phyloP scores from a whole-genome alignment of 2,329 filamentous ascomycete genomes.

The Ascochyta clinopodiicola region DNA sequence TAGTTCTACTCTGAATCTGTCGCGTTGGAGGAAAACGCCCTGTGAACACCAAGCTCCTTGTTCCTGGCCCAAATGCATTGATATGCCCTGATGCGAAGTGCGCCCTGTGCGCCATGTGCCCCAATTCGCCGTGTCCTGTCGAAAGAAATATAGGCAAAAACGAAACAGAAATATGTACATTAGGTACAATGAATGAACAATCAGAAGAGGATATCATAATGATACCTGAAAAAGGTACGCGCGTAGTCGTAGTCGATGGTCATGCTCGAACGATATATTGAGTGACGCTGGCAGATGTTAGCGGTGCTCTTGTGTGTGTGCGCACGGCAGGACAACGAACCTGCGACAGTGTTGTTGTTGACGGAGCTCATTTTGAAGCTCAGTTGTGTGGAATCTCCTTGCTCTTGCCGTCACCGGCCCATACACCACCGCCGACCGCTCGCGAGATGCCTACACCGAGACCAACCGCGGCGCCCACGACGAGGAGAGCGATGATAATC shows the following conservation, averaged over 20 bases:
- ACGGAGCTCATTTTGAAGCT: constrained; percentile 8
- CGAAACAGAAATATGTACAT: constrained; percentile 26
- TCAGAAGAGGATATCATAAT: constrained; percentile 24
- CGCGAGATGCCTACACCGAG: constrained; percentile 57
- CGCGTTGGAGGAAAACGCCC: constrained; percentile 4
- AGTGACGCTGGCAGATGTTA: constrained; percentile 12
- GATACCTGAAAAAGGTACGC: constrained; percentile 10
- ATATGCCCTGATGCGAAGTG: constrained; percentile 13
- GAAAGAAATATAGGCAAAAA: constrained; percentile 9
- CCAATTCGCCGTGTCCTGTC: constrained; percentile 4
- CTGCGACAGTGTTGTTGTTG: constrained; percentile 14
- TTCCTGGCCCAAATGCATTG: constrained; percentile 16
- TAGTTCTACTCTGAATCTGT: constrained; percentile 5
- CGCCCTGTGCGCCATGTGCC: constrained; percentile 14
- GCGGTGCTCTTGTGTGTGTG: neutral
- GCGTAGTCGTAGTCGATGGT: constrained; percentile 1
- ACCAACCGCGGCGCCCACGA: constrained; percentile 56
- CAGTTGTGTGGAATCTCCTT: constrained; percentile 43
- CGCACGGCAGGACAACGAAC: constrained; percentile 6
- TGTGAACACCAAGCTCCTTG: constrained; percentile 14
- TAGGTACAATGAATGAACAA: constrained; percentile 19
- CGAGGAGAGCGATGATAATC: constrained; percentile 53
- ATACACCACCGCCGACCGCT: constrained; percentile 58
- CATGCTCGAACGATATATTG: constrained; percentile 7
- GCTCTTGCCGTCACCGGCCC: constrained; percentile 48